Base-by-base conservation (phyloP, 371 early-diverging fungal species). In the Apophysomyces variabilis region DNA sequence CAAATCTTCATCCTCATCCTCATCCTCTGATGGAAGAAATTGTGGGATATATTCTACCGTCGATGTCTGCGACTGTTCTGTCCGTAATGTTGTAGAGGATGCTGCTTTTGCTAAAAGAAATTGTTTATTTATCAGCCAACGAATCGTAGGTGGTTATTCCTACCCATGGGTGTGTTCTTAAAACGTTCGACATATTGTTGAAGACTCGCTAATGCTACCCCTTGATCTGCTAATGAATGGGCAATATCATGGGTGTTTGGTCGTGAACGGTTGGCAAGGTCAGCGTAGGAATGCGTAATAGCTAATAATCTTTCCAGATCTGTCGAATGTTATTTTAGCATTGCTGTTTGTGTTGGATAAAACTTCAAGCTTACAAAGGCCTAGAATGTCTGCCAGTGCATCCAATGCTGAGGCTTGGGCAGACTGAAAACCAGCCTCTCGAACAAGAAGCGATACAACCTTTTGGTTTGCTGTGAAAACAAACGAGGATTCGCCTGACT, bases 161-260 rank as follows among this genome's bases (percentile, higher is more conserved):
- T 76, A 77, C 43, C 71, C 75, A 46, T 68, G 60, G 8, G 57
- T 58, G 54, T 21, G 21, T 21, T 50, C 5, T 64, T 60, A 37
- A 61, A 44, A 16, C 70, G 61, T 11, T 71, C 21, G 16, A 75
- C 58, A 37, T 87, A 85, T 39, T 68, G 14, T 39, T 74, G 72
- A 44, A 85, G 79, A 9, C 67, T 65, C 21, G 54, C 5, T 21
- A 50, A n/a, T 5, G 54, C 73, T 18, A 83, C 21, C 7, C 75
- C 77, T 60, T 71, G 67, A 36, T 77, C 72, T n/a, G 69, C 66
- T 37, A 86, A 67, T 5, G 83, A 78, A 60, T 77, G 76, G 13
- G 78, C 71, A 57, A 87, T 77, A 50, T 87, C 88, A 57, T 85
- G 70, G 26, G 83, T 74, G 41, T 86, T 84, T 9, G 86, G 86